Base-by-base conservation (phyloP, 2,329 filamentous ascomycete genomes). In the Penicillium decumbens region DNA sequence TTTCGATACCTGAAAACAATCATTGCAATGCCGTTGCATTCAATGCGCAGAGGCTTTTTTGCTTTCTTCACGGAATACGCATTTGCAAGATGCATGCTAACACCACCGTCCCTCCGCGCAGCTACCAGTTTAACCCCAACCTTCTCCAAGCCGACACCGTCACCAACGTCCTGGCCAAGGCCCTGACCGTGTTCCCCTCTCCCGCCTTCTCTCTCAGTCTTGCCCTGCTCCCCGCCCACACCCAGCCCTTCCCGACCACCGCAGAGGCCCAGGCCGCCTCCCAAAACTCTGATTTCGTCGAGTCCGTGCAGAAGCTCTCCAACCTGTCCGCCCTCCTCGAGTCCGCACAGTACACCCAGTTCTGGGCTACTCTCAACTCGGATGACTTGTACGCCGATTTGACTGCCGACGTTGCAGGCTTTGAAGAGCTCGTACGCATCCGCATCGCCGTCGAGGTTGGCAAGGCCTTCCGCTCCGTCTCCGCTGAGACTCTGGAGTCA, bases 101-200 rank as follows among this genome's bases (percentile, higher is more conserved):
- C 47, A 38, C 23, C 15, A 12, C n/a, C 35, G 39, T 41, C 39
- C 46, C 43, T 41, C 33, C 20, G 3, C 12, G 30, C 64, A 98
- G 93, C 59, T 98, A 98, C 81, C 95, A 98, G 78, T 95, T 98
- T 78, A 98, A 98, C 83, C 93, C 93, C 45, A 91, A 97, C 79
- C 89, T 95, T 64, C 85, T 91, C 69, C 92, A 93, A 78, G 88
- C 95, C 69, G 93, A 98, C 75, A 89, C 92, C 68, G 90, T 93
- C 74, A 97, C 93, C 80, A 97, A 97, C 81, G 88, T 97, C 77
- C 89, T 98, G 72, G 91, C 95, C 79, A 98, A 97, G 80, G 82
- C 91, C 61, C 85, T 98, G 70, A 95, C 92, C 62, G 88, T 95
- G 76, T 98, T 98, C 80, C 93, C 93, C 58, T 91, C 88, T 18